Percentiles rank a stretch among this genome's conserved stretches.
These are phyloP conservation scores for Gaultheria prostrata DNA, from an alignment of 148 eudicot species.

Conservation along the genomic window DNA sequence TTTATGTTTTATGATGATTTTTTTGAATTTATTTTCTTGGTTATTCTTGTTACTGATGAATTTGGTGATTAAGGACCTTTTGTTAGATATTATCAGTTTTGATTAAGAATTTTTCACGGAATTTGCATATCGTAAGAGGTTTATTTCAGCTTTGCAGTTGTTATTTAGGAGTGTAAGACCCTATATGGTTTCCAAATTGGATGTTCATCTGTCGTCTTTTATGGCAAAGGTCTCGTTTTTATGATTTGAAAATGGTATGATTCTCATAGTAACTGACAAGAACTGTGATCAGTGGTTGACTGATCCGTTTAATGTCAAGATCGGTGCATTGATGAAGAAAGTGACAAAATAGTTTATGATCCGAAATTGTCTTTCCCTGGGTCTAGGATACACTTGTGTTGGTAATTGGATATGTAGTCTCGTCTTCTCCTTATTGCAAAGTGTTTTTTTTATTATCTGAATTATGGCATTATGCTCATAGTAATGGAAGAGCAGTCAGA, in stretches of 20 bases:
- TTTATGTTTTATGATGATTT: no score
- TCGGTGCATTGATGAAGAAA: neutral
- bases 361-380: neutral
- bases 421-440: constrained; percentile 1
- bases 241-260: neutral
- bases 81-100: neutral
- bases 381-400: neutral
- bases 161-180: neutral
- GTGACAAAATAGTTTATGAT: neutral
- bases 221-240: neutral
- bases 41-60: neutral
- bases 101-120: neutral
- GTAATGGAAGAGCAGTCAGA: constrained; percentile 1
- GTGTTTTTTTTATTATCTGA: neutral
- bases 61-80: neutral
- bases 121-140: neutral
- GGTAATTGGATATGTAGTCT: constrained; percentile 7
- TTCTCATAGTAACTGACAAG: neutral
- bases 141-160: neutral
- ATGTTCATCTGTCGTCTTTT: neutral
- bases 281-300: neutral
- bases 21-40: neutral
- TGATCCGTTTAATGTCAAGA: neutral
- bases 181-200: neutral
- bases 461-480: neutral